phyloP scores from a whole-genome alignment of 371 early-diverging fungal species.

The Choanephora cucurbitarum region DNA sequence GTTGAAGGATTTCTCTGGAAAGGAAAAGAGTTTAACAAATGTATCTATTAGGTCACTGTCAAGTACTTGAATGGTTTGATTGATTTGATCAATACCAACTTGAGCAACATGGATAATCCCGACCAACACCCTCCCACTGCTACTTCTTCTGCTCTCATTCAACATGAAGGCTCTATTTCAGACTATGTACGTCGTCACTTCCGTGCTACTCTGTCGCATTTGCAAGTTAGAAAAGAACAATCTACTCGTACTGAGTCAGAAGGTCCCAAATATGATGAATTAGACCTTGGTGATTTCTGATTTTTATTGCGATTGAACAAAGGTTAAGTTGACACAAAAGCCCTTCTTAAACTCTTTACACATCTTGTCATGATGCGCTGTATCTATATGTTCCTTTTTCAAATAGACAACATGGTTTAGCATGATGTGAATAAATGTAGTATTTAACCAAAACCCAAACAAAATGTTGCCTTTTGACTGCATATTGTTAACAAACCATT shows the following conservation, averaged over 20 bases:
- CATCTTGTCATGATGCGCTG: slow-evolving; percentile 23
- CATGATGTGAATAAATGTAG: slow-evolving; percentile 40
- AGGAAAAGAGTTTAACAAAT: background rate
- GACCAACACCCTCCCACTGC: slow-evolving; percentile 65
- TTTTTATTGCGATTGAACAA: slow-evolving; percentile 5
- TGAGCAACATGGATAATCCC: slow-evolving; percentile 67
- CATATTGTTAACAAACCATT: background rate
- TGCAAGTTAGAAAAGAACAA: slow-evolving; percentile 39
- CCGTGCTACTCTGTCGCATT: slow-evolving; percentile 61
- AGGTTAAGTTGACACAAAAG: slow-evolving; percentile 30
- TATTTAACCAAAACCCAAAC: slow-evolving; percentile 50
- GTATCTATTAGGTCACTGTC: slow-evolving; percentile 57
- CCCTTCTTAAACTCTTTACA: slow-evolving; percentile 22
- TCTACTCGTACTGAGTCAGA: slow-evolving; percentile 21
- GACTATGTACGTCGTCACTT: slow-evolving; percentile 68
- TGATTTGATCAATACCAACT: slow-evolving; percentile 81
- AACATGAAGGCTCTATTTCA: slow-evolving; percentile 54
- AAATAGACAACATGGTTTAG: slow-evolving; percentile 30
- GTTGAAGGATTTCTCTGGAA: background rate
- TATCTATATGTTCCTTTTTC: slow-evolving; percentile 41
- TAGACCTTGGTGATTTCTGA: slow-evolving; percentile 30
- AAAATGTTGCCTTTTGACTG: slow-evolving; percentile 10
- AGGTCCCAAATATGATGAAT: slow-evolving; percentile 30
- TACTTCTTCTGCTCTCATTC: slow-evolving; percentile 60
- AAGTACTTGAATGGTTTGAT: slow-evolving; percentile 89